These are phyloP conservation scores for Coccomyxa subellipsoidea DNA, from an alignment of 163 green algal genomes.

Conservation along the genomic window DNA sequence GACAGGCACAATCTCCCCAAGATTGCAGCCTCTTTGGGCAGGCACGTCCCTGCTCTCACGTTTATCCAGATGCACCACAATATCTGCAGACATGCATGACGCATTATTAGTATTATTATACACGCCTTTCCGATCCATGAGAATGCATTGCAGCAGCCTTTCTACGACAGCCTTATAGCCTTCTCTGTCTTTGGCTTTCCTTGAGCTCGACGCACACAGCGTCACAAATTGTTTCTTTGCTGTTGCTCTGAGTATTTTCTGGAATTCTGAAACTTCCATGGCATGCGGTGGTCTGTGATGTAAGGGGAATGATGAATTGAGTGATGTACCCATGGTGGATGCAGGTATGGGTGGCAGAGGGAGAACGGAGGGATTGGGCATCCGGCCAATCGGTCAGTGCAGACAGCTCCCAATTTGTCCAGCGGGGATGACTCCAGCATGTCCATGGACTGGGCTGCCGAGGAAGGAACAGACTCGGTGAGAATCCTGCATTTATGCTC, in stretches of 20 bases:
- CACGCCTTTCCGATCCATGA: too few relatives aligned
- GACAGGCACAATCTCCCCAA: background rate
- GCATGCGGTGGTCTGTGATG: too few relatives aligned
- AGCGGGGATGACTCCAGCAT: background rate
- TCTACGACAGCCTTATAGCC: too few relatives aligned
- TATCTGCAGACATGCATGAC: background rate
- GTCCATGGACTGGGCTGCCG: background rate
- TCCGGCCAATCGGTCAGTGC: background rate
- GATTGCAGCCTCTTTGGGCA: background rate
- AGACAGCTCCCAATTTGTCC: background rate
- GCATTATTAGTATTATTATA: too few relatives aligned
- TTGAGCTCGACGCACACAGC: too few relatives aligned
- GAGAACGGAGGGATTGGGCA: background rate
- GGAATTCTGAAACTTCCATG: too few relatives aligned
- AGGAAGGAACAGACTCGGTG: background rate
- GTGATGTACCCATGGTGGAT: background rate
- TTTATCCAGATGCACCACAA: background rate
- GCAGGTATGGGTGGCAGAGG: background rate
- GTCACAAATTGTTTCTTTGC: too few relatives aligned
- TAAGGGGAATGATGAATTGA: too few relatives aligned
- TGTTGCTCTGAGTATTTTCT: too few relatives aligned
- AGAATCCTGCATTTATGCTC: too few relatives aligned
- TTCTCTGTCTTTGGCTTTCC: too few relatives aligned
- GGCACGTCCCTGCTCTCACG: background rate
- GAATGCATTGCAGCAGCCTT: background rate